Evolutionary conservation across 352 stramenopile species (phyloP).

Genomic region (Aphanomyces stellatus): DNA sequence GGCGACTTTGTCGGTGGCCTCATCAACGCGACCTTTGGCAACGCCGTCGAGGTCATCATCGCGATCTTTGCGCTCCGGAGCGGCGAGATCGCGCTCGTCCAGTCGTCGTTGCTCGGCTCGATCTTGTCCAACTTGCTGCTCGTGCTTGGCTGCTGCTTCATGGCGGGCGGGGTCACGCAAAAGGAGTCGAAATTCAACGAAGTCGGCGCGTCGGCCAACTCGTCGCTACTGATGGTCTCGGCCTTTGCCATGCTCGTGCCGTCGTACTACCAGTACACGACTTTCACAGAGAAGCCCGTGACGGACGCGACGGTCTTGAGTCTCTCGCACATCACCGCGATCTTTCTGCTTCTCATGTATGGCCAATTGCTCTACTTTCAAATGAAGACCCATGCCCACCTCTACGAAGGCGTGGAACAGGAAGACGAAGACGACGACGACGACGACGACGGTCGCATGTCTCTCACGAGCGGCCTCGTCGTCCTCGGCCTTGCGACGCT

Average conservation of each 20-base stretch:
- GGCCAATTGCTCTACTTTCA: constrained; percentile 94
- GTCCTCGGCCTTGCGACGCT: constrained; percentile 84
- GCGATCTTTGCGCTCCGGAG: constrained; percentile 90
- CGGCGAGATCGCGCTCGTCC: constrained; percentile 93
- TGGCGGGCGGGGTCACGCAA: constrained; percentile 73
- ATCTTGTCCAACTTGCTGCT: constrained; percentile 98
- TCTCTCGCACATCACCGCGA: constrained; percentile 68
- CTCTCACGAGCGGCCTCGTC: constrained; percentile 54
- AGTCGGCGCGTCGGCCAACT: constrained; percentile 88
- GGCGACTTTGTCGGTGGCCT: constrained; percentile 95
- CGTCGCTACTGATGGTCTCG: constrained; percentile 90
- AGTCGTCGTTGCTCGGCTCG: constrained; percentile 94
- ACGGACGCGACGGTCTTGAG: constrained; percentile 66
- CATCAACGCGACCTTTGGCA: constrained; percentile 97
- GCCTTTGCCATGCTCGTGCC: constrained; percentile 92
- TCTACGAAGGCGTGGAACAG: constrained; percentile 68
- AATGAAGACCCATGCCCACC: constrained; percentile 88
- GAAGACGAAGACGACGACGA: constrained; percentile 49
- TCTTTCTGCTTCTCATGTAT: constrained; percentile 90
- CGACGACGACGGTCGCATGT: constrained; percentile 52
- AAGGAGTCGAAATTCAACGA: constrained; percentile 92
- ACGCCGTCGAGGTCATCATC: constrained; percentile 96
- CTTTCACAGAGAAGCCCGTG: constrained; percentile 64
- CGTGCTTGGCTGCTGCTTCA: constrained; percentile 94
- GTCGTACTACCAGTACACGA: constrained; percentile 76